Base-by-base conservation (phyloP, 208 protist genomes). In the Leishmania guyanensis region DNA sequence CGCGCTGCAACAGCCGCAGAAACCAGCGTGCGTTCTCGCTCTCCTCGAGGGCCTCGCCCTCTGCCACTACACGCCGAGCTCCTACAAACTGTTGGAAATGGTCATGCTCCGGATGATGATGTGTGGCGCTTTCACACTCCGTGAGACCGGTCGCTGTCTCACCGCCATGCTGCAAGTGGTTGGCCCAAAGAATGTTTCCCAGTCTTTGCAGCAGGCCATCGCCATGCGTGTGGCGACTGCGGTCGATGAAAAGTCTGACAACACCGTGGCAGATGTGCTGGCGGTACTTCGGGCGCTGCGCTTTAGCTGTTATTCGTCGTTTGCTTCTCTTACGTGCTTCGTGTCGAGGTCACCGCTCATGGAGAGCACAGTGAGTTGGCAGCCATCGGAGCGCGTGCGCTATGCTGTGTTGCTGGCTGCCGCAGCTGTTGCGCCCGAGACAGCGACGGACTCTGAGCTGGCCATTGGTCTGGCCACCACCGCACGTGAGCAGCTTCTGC, bases 31-130 rank as follows among this genome's bases (percentile, higher is more conserved):
- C 43, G 20, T 96, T 51, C 82, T 93, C 26, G 50, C 66, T 0
- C 80, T 96, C 5, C 43, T 94, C 29, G 90, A 96, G 70, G 94
- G 92, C 0, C 88, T 97, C 43, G 89, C 94, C 2, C 29, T 8
- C 2, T 97, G 94, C 60, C 79, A 83, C 36, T 89, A 90, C 74
- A 56, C 85, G 10, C 92, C 94, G 26, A 86, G 84, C 17, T 88
- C 85, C 22, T 90, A 91, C 82, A 81, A 80, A 51, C 89, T 91
- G 54, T 70, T 96, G 29, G 87, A 97, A 65, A 90, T 91, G 88
- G 91, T 93, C n/a, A 65, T 93, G 70, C 71, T 92, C 8, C 92
- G 94, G 29, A 43, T 86, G 20, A 58, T 90, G 70, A 86, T 86
- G 65, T 43, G 56, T 29, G 85, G 62, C 56, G 54, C 43, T 54